Evolutionary conservation across 2,329 filamentous ascomycete genomes (phyloP).

Genomic region (Aspergillus spinulosporus): DNA sequence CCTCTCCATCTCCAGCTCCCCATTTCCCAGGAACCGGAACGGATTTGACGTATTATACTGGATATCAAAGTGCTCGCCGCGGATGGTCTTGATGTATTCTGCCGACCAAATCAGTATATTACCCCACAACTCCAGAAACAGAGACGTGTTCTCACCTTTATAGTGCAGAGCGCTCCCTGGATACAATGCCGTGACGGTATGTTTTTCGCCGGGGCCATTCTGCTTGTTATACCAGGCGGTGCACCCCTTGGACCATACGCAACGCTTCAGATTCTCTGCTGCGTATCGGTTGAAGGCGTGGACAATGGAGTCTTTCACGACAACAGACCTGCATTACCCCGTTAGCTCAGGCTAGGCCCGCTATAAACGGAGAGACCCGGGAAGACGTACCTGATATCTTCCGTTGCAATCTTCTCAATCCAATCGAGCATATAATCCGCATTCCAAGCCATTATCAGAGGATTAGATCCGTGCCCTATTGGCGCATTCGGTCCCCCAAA

Average conservation of each 20-base stretch:
- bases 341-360: too few species aligned
- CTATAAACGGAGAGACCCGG: neutral
- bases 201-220: slow-evolving; percentile 5
- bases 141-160: slow-evolving; percentile 16
- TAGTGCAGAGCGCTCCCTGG: slow-evolving; percentile 28
- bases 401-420: slow-evolving; percentile 28
- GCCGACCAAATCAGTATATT: neutral
- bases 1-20: slow-evolving; percentile 18
- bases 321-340: slow-evolving; percentile 13
- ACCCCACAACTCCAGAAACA: neutral
- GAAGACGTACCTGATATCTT: slow-evolving; percentile 18
- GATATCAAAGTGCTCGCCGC: slow-evolving; percentile 23
- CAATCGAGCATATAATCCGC: slow-evolving; percentile 32
- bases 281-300: slow-evolving; percentile 25
- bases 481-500: slow-evolving; percentile 27
- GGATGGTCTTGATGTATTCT: slow-evolving; percentile 18
- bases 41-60: slow-evolving; percentile 17
- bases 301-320: slow-evolving; percentile 21
- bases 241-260: slow-evolving; percentile 31
- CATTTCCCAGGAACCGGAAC: slow-evolving; percentile 19
- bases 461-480: slow-evolving; percentile 27
- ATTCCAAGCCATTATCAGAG: slow-evolving; percentile 18
- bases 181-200: slow-evolving; percentile 27
- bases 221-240: slow-evolving; percentile 28
- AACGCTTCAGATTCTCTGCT: slow-evolving; percentile 25